Evolutionary conservation across 768 basidiomycete species (phyloP).

Genomic region (Hygrophoropsis aurantiaca): DNA sequence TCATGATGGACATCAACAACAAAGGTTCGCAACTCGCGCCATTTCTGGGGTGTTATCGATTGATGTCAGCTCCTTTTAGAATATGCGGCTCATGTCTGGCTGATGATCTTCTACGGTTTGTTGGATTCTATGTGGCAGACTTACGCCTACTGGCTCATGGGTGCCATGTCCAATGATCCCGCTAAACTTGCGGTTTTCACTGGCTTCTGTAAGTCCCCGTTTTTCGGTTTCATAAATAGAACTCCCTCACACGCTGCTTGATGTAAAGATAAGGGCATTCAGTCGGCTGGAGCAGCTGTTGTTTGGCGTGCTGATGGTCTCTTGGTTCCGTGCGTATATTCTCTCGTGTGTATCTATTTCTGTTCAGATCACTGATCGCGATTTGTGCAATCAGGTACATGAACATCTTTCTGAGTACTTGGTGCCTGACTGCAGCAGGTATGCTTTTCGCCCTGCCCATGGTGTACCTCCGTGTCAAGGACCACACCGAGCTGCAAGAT

Average conservation of each 20-base stretch:
- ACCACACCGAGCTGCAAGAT: slow-evolving; percentile 52
- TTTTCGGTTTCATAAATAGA: not conserved
- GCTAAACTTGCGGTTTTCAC: slow-evolving; percentile 77
- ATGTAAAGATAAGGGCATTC: slow-evolving; percentile 64
- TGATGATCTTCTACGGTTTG: slow-evolving; percentile 75
- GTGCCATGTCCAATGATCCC: slow-evolving; percentile 83
- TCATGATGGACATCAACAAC: slow-evolving; percentile 61
- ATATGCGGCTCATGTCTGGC: slow-evolving; percentile 57
- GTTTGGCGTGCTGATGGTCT: slow-evolving; percentile 72
- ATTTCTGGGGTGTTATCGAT: no score
- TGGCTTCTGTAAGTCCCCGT: slow-evolving; percentile 67
- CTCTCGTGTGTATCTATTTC: not conserved
- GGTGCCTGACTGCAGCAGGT: slow-evolving; percentile 64
- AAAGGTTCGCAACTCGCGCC: not conserved
- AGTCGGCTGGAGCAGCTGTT: slow-evolving; percentile 72
- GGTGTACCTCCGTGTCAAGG: slow-evolving; percentile 67
- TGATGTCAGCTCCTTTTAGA: slow-evolving; percentile 7
- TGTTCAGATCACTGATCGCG: not conserved
- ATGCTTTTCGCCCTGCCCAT: slow-evolving; percentile 70
- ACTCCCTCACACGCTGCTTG: not conserved
- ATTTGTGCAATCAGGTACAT: slow-evolving; percentile 44
- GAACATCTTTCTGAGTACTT: slow-evolving; percentile 75
- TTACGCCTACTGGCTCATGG: slow-evolving; percentile 81
- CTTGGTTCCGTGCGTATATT: slow-evolving; percentile 59
- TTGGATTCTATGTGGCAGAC: slow-evolving; percentile 88